These are phyloP conservation scores for Atkinsonella hypoxylon DNA, from an alignment of 2,329 filamentous ascomycete genomes.

Conservation along the genomic window DNA sequence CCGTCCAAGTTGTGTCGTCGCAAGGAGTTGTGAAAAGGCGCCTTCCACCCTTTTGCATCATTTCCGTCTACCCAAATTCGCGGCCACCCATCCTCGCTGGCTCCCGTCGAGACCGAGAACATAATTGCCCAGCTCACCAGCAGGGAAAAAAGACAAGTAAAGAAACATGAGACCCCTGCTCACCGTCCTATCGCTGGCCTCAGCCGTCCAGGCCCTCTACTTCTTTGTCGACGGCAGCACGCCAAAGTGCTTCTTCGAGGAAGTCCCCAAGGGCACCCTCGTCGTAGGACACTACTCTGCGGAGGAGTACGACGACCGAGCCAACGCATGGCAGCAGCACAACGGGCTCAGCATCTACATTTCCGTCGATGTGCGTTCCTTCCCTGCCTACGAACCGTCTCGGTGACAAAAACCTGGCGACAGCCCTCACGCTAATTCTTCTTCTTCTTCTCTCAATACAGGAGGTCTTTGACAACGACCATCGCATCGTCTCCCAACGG, in stretches of 20 bases:
- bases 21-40: too few species aligned
- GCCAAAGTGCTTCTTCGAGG: slow-evolving; percentile 96
- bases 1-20: too few species aligned
- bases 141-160: background rate
- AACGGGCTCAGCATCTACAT: slow-evolving; percentile 74
- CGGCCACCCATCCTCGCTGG: too few species aligned
- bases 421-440: background rate
- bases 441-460: slow-evolving; percentile 16
- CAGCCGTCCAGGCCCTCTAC: slow-evolving; percentile 70
- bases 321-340: slow-evolving; percentile 58
- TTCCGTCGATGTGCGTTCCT: slow-evolving; percentile 61
- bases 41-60: too few species aligned
- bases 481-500: slow-evolving; percentile 84
- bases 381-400: too few species aligned
- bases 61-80: too few species aligned
- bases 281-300: slow-evolving; percentile 88
- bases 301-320: slow-evolving; percentile 67
- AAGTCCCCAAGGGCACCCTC: slow-evolving; percentile 91
- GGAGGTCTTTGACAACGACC: slow-evolving; percentile 95
- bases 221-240: slow-evolving; percentile 83
- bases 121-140: too few species aligned
- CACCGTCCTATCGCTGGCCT: slow-evolving; percentile 52
- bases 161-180: slow-evolving; percentile 47
- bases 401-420: too few species aligned
- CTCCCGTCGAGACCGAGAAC: too few species aligned